phyloP scores from a whole-genome alignment of 1,139 yeast species.

The Taphrina wiesneri region DNA sequence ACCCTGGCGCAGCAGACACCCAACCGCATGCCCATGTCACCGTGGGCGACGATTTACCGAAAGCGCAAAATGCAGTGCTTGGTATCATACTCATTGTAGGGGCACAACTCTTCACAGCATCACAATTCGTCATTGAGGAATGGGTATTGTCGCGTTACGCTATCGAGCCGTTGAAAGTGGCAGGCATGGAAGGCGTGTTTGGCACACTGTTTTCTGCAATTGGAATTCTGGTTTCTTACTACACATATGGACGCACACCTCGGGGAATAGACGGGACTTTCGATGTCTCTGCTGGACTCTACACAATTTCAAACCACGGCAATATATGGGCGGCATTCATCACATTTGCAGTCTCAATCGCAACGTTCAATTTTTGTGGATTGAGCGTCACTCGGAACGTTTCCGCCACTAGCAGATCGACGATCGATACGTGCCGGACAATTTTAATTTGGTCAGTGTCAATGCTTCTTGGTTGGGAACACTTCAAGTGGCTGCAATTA shows the following conservation, averaged over 20 bases:
- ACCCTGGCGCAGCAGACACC: conserved; percentile 39
- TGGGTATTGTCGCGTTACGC: conserved; percentile 58
- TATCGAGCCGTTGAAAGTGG: conserved; percentile 65
- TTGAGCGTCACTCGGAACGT: conserved; percentile 64
- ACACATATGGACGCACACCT: conserved; percentile 51
- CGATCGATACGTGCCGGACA: conserved; percentile 77
- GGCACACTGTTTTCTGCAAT: conserved; percentile 56
- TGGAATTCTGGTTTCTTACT: conserved; percentile 52
- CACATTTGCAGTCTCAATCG: conserved; percentile 69
- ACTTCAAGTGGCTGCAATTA: conserved; percentile 61
- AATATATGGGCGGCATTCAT: conserved; percentile 56
- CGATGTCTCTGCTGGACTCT: conserved; percentile 57
- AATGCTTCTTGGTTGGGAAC: conserved; percentile 74
- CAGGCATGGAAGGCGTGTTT: conserved; percentile 72
- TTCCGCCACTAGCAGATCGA: conserved; percentile 77
- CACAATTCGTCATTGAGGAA: conserved; percentile 79
- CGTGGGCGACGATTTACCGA: neutral
- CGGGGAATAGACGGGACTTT: conserved; percentile 53
- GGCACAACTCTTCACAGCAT: conserved; percentile 69
- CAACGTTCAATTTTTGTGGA: conserved; percentile 69
- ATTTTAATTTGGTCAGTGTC: conserved; percentile 77
- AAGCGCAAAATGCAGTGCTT: conserved; percentile 43
- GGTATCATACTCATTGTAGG: conserved; percentile 62
- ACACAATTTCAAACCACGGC: conserved; percentile 52
- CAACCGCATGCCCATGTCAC: neutral